phyloP scores from a whole-genome alignment of 2,329 filamentous ascomycete species.

The Penicillium hordei region DNA sequence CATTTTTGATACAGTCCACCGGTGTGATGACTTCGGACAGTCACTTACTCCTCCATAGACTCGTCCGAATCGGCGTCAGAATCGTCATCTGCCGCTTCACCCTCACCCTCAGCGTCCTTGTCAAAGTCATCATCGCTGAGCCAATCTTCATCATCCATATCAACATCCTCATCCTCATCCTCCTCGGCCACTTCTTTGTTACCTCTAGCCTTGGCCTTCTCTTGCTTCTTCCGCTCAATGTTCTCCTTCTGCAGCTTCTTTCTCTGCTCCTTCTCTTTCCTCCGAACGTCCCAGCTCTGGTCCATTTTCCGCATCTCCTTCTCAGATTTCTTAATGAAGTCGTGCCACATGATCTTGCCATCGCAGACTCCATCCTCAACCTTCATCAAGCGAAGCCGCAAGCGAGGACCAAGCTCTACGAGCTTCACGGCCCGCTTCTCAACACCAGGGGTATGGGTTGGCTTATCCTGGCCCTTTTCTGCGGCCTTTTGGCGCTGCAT shows the following conservation, averaged over 20 bases:
- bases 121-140: conserved; percentile 54
- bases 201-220: conserved; percentile 52
- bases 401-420: conserved; percentile 84
- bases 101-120: conserved; percentile 47
- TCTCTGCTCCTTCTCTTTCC: conserved; percentile 82
- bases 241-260: conserved; percentile 85
- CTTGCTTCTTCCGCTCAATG: conserved; percentile 78
- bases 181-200: conserved; percentile 50
- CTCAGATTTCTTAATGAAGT: conserved; percentile 82
- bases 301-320: conserved; percentile 77
- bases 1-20: conserved; percentile 4
- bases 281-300: conserved; percentile 77
- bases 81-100: conserved; percentile 31
- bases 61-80: conserved; percentile 44
- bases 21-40: neutral
- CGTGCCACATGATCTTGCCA: conserved; percentile 96
- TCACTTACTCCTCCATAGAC: conserved; percentile 44
- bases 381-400: conserved; percentile 87
- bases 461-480: conserved; percentile 47
- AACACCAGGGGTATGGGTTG: conserved; percentile 51
- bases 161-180: conserved; percentile 51
- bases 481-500: conserved; percentile 47
- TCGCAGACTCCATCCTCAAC: conserved; percentile 91
- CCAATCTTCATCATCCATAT: conserved; percentile 53
- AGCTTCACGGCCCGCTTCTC: conserved; percentile 88